These are phyloP conservation scores for Tylopilus balloui DNA, from an alignment of 768 basidiomycete species.

Conservation along the genomic window DNA sequence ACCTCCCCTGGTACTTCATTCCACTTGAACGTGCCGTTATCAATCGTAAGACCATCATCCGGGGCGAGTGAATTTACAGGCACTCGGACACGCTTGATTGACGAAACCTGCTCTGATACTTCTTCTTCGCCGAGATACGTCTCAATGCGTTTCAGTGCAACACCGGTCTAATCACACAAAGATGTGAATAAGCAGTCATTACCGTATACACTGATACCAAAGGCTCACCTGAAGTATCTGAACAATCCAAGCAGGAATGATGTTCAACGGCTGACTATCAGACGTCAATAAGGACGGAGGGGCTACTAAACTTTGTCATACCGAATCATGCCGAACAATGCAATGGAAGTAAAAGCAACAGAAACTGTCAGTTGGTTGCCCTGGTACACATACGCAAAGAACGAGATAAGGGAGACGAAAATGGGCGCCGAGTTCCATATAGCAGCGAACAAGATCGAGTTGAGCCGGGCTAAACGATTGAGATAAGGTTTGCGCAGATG, in stretches of 20 bases:
- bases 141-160: slow-evolving; percentile 57
- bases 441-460: slow-evolving; percentile 63
- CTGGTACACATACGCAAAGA: slow-evolving; percentile 66
- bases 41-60: slow-evolving; percentile 43
- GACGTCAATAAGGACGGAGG: not conserved
- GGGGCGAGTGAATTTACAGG: slow-evolving; percentile 21
- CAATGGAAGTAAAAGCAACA: slow-evolving; percentile 84
- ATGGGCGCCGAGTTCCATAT: slow-evolving; percentile 78
- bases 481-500: not conserved
- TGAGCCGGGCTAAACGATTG: slow-evolving; percentile 53
- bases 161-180: slow-evolving; percentile 38
- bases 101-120: slow-evolving; percentile 55
- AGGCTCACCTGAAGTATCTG: slow-evolving; percentile 56
- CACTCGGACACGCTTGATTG: slow-evolving; percentile 40
- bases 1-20: slow-evolving; percentile 41
- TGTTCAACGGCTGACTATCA: slow-evolving; percentile 61
- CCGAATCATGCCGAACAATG: slow-evolving; percentile 83
- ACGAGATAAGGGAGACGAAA: slow-evolving; percentile 74
- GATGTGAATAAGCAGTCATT: not conserved
- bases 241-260: slow-evolving; percentile 77
- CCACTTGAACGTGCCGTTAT: slow-evolving; percentile 54
- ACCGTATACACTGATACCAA: not conserved
- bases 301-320: slow-evolving; percentile 22
- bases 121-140: slow-evolving; percentile 60
- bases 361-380: slow-evolving; percentile 74